phyloP scores from a whole-genome alignment of 805 yeast genomes.

The Metschnikowia anglica region DNA sequence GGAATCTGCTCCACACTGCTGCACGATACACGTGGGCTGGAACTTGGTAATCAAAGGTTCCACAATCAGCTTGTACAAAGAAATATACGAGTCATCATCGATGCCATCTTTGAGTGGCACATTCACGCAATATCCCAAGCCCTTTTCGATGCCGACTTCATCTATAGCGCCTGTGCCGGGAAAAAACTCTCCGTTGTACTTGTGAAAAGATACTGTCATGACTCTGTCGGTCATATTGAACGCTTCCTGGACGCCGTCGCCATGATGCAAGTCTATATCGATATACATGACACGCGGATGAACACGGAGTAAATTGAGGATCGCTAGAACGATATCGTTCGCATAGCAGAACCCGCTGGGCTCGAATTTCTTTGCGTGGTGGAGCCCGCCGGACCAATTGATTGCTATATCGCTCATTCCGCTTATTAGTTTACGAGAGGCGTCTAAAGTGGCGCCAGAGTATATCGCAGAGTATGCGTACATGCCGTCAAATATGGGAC shows the following conservation, averaged over 20 bases:
- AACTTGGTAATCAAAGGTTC: slow-evolving; percentile 88
- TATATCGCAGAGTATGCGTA: slow-evolving; percentile 86
- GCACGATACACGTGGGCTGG: slow-evolving; percentile 90
- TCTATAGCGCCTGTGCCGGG: slow-evolving; percentile 96
- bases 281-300: slow-evolving; percentile 92
- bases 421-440: slow-evolving; percentile 78
- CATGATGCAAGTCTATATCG: slow-evolving; percentile 94
- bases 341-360: slow-evolving; percentile 95
- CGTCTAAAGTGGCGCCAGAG: slow-evolving; percentile 93
- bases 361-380: slow-evolving; percentile 92
- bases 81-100: slow-evolving; percentile 82
- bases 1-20: slow-evolving; percentile 98
- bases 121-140: slow-evolving; percentile 83
- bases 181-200: slow-evolving; percentile 89
- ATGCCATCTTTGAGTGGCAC: slow-evolving; percentile 95
- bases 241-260: slow-evolving; percentile 98
- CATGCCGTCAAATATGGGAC: slow-evolving; percentile 93
- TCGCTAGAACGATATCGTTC: slow-evolving; percentile 89
- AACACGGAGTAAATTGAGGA: slow-evolving; percentile 77
- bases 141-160: slow-evolving; percentile 86
- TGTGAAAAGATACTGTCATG: slow-evolving; percentile 95
- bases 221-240: slow-evolving; percentile 93
- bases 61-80: slow-evolving; percentile 78
- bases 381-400: slow-evolving; percentile 95
- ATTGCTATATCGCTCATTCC: slow-evolving; percentile 93